Percentiles rank a stretch among this genome's conserved stretches.
Conservation (phyloP, 2,329 filamentous ascomycete genomes). For the Paecilomyces variotii region DNA sequence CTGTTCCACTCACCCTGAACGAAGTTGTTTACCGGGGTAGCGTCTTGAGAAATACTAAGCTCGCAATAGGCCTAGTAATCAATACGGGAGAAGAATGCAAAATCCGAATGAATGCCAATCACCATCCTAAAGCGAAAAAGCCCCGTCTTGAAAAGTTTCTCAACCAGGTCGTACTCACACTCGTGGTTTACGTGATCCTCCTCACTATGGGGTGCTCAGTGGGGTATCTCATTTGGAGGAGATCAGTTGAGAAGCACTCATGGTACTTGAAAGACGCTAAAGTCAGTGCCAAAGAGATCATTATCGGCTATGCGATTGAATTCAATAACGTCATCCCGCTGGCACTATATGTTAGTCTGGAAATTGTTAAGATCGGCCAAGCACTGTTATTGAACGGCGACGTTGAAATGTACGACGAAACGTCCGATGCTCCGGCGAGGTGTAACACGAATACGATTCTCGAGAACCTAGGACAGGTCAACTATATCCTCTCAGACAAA, state of each 20-base stretch:
- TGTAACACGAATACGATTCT: constrained; percentile 75
- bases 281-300: constrained; percentile 60
- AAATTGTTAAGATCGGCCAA: constrained; percentile 74
- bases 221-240: constrained; percentile 66
- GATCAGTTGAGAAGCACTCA: constrained; percentile 48
- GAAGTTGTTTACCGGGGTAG: constrained; percentile 73
- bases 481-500: constrained; percentile 74
- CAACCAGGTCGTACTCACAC: constrained; percentile 69
- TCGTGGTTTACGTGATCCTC: constrained; percentile 62
- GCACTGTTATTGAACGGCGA: constrained; percentile 65
- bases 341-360: constrained; percentile 76
- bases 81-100: constrained; percentile 86
- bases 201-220: not conserved
- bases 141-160: constrained; percentile 67
- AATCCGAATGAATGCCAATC: constrained; percentile 86
- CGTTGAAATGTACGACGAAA: constrained; percentile 71
- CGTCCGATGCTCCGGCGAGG: constrained; percentile 66
- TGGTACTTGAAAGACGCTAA: constrained; percentile 59
- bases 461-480: constrained; percentile 70
- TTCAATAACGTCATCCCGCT: constrained; percentile 84
- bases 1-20: constrained; percentile 59
- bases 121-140: constrained; percentile 70
- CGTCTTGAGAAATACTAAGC: constrained; percentile 62
- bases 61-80: constrained; percentile 64
- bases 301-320: constrained; percentile 77